phyloP scores from a whole-genome alignment of 1,139 yeast species.

The Arxiozyma bovina region DNA sequence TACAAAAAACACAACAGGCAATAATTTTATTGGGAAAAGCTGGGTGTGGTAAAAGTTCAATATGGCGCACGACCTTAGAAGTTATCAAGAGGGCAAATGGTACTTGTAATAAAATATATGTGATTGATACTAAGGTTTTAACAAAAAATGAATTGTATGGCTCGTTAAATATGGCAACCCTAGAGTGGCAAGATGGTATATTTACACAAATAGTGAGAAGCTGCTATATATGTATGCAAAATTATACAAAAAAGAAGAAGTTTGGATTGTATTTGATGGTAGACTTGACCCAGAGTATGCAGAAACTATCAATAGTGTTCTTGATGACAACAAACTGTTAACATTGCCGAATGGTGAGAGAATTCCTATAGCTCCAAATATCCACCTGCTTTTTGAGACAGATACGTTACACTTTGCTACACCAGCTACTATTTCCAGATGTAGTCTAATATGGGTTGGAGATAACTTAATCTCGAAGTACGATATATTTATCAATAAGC shows the following conservation, averaged over 20 bases:
- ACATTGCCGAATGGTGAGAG: conserved; percentile 91
- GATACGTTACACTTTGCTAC: conserved; percentile 61
- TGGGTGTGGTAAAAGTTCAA: conserved; percentile 64
- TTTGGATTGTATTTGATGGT: conserved; percentile 87
- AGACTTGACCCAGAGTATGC: conserved; percentile 95
- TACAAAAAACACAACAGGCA: conserved; percentile 67
- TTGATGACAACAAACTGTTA: conserved; percentile 76
- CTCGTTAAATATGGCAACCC: conserved; percentile 56
- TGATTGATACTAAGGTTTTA: conserved; percentile 69
- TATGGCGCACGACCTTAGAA: conserved; percentile 43
- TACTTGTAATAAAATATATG: conserved; percentile 36
- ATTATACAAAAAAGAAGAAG: conserved; percentile 44
- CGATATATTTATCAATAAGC: conserved; percentile 22
- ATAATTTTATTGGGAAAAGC: conserved; percentile 72
- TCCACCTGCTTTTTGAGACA: conserved; percentile 69
- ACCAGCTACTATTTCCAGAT: conserved; percentile 86
- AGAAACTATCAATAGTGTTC: conserved; percentile 79
- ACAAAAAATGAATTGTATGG: conserved; percentile 67
- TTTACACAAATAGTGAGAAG: conserved; percentile 61
- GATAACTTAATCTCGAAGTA: conserved; percentile 27
- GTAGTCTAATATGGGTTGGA: conserved; percentile 81
- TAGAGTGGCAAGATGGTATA: conserved; percentile 92
- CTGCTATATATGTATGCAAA: conserved; percentile 37
- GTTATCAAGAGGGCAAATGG: conserved; percentile 37
- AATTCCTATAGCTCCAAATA: conserved; percentile 52